Evolutionary conservation across 257 asterid genomes (phyloP), one percentile per base, ranked within the genome.

Genomic region (Fraxinus pennsylvanica): DNA sequence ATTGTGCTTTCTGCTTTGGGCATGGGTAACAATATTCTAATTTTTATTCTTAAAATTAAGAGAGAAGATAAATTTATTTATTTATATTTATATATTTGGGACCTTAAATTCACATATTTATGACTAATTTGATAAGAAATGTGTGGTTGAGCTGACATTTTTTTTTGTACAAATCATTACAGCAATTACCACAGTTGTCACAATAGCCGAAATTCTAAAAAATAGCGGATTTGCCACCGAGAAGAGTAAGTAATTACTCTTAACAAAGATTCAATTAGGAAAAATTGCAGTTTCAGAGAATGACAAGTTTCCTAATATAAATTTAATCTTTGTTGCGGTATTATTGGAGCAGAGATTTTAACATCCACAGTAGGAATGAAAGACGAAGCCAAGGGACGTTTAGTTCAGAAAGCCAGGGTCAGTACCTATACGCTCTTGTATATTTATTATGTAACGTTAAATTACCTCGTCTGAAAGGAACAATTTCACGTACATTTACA

Each of bases 1-100:
- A 94, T 95, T 85, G 98, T 93, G 78, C 99, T 95, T 78, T 95
- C 99, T 38, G 99, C 99, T 75, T 80, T 95, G 88, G 98, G 99
- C 84, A 93, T 93, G 98, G 99, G 99, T 95, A 92, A 86, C 63
- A 63, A 27, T 29, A 43, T 43, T 43, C 52, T 10, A 43, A 43
- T 12, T 9, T 39, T 10, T 43, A 10, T 43, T 43, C 17, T 0
- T 43, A 43, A 10, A 43, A 13, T 43, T 43, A 4, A 47, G 59
- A 47, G n/a, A 12, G 21, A 47, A 14, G 21, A 47, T 14, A 3
- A 47, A 4, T 47, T 47, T 47, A 47, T 47, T 59, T 21, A 59
- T 6, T 22, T 8, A 8, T n/a, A 59, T 59, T n/a, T 21, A 6
- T n/a, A 21, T 59, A 9, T 59, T 57, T 21, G 3, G 12, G 12